Conservation (phyloP, 352 stramenopile genomes). For the Phytophthora macrochlamydospora region DNA sequence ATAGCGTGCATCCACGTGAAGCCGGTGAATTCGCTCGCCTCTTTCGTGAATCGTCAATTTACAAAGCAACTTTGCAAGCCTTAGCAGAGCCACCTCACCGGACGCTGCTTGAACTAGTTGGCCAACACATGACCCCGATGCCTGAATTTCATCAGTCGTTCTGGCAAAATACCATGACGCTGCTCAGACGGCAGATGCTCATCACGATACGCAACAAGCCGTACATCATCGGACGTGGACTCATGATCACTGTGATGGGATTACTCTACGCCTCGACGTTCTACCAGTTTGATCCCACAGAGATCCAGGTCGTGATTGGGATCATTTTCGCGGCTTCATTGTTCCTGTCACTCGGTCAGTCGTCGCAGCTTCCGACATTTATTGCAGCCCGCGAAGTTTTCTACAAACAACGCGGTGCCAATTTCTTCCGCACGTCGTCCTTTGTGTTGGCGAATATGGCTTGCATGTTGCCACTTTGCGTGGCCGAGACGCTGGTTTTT, state of each 20-base stretch:
- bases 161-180: constrained; percentile 28
- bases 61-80: constrained; percentile 53
- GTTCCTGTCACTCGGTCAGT: constrained; percentile 74
- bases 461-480: constrained; percentile 41
- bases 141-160: constrained; percentile 35
- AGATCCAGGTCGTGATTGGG: constrained; percentile 44
- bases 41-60: constrained; percentile 47
- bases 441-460: constrained; percentile 63
- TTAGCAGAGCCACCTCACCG: constrained; percentile 40
- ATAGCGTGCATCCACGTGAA: constrained; percentile 21
- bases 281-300: constrained; percentile 40
- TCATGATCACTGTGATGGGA: constrained; percentile 48
- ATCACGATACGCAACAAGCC: constrained; percentile 51
- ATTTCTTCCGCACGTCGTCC: constrained; percentile 57
- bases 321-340: constrained; percentile 75
- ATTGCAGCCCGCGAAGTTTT: constrained; percentile 47
- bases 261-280: constrained; percentile 43
- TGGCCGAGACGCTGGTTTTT: constrained; percentile 78
- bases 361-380: constrained; percentile 72
- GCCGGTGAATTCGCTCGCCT: constrained; percentile 41
- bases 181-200: constrained; percentile 53
- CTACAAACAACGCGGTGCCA: constrained; percentile 56
- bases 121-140: constrained; percentile 78
- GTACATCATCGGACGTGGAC: constrained; percentile 39
- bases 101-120: constrained; percentile 41